Evolutionary conservation across 1,139 yeast species (phyloP).

Genomic region (Suhomyces bolitotheri): DNA sequence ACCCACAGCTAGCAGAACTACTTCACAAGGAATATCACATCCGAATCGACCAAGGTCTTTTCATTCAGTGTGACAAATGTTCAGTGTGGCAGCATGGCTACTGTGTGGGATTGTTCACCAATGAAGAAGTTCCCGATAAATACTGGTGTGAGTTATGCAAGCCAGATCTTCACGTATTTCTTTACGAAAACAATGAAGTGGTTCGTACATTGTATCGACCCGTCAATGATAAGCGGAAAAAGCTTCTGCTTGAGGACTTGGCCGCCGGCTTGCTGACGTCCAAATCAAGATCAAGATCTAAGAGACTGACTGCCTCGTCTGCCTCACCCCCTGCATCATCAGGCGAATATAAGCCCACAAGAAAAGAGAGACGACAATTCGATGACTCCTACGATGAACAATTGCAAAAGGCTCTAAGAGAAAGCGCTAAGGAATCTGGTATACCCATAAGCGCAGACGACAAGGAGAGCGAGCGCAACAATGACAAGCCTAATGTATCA

Average conservation of each 20-base stretch:
- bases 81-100: conserved; percentile 97
- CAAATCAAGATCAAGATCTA: conserved; percentile 17
- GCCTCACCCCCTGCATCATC: conserved; percentile 18
- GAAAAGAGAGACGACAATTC: conserved; percentile 38
- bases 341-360: conserved; percentile 24
- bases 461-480: conserved; percentile 20
- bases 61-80: conserved; percentile 89
- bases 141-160: conserved; percentile 92
- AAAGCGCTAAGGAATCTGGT: conserved; percentile 56
- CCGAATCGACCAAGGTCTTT: conserved; percentile 72
- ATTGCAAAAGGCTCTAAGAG: conserved; percentile 68
- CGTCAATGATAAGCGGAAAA: conserved; percentile 47
- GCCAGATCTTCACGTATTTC: conserved; percentile 71
- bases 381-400: conserved; percentile 68
- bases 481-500: conserved; percentile 11
- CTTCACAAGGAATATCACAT: conserved; percentile 57
- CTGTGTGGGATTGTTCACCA: conserved; percentile 81
- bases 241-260: conserved; percentile 33
- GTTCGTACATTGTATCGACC: conserved; percentile 51
- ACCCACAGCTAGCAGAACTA: conserved; percentile 41
- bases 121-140: conserved; percentile 81
- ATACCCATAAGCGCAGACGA: conserved; percentile 15
- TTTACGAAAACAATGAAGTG: conserved; percentile 34
- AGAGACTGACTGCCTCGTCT: conserved; percentile 13
- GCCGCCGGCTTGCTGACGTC: conserved; percentile 19